Evolutionary conservation across 495 filamentous ascomycete species (phyloP).

Genomic region (Trichoderma erinaceum): DNA sequence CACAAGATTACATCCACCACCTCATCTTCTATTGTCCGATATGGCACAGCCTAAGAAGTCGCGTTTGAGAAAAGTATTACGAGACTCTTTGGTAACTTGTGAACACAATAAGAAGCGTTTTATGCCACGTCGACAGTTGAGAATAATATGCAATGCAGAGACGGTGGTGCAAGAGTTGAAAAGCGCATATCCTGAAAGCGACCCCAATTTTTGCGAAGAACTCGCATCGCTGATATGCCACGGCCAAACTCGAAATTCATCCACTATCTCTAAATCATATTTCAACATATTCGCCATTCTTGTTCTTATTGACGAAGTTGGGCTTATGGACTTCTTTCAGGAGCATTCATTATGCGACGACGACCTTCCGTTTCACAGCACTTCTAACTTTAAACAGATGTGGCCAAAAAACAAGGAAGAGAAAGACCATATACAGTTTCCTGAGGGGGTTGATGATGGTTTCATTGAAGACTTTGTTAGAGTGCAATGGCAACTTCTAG

Average conservation of each 20-base stretch:
- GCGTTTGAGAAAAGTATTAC: neutral
- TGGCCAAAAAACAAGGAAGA: neutral
- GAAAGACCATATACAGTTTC: neutral
- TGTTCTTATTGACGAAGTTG: neutral
- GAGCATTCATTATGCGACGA: neutral
- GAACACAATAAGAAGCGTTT: neutral
- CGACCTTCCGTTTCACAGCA: neutral
- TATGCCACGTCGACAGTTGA: neutral
- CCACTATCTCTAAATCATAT: neutral
- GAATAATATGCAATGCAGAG: neutral
- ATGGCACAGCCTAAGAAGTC: neutral
- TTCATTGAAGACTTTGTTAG: neutral
- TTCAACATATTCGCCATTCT: neutral
- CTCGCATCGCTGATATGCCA: neutral
- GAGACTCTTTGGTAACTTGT: neutral
- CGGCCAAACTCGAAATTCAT: neutral
- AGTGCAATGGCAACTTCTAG: neutral
- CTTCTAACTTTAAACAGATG: neutral
- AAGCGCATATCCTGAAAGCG: neutral
- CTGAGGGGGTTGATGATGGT: neutral
- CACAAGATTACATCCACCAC: neutral
- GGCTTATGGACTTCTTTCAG: neutral
- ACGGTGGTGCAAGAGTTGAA: neutral
- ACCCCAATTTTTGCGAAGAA: neutral
- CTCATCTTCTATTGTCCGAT: neutral